These are phyloP conservation scores for Plasmodium blacklocki DNA, from an alignment of 169 alveolate genomes.

Conservation along the genomic window DNA sequence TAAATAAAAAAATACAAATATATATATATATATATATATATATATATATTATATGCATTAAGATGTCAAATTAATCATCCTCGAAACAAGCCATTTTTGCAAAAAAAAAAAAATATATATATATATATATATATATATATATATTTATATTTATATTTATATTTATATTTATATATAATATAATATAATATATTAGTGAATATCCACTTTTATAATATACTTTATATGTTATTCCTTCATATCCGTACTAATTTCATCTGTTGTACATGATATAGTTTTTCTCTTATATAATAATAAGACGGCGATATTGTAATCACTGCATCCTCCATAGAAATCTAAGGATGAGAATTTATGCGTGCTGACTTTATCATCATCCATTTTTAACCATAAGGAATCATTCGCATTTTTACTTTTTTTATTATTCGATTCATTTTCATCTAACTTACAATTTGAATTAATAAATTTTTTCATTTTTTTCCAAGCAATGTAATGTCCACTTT, in stretches of 20 bases:
- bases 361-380: slow-evolving; percentile 92
- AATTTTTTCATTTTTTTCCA: slow-evolving; percentile 88
- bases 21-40: too few species aligned
- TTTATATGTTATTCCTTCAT: too few species aligned
- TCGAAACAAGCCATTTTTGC: too few species aligned
- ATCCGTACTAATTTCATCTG: slow-evolving; percentile 2
- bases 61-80: too few species aligned
- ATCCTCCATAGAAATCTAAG: slow-evolving; percentile 92
- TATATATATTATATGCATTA: too few species aligned
- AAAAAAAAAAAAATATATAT: background rate
- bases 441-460: slow-evolving; percentile 6
- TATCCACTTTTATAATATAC: too few species aligned
- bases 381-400: slow-evolving; percentile 84
- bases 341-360: slow-evolving; percentile 86
- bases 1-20: too few species aligned
- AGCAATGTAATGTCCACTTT: slow-evolving; percentile 98
- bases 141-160: slow-evolving; percentile 12
- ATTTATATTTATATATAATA: background rate
- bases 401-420: slow-evolving; percentile 62
- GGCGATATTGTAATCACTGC: slow-evolving; percentile 93
- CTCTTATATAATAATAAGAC: slow-evolving; percentile 86
- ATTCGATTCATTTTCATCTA: slow-evolving; percentile 11
- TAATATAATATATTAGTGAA: too few species aligned
- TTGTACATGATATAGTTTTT: slow-evolving; percentile 26
- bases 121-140: background rate